Evolutionary conservation across 1,284 basidiomycete genomes (phyloP).

Genomic region (Lentinus polychrous): DNA sequence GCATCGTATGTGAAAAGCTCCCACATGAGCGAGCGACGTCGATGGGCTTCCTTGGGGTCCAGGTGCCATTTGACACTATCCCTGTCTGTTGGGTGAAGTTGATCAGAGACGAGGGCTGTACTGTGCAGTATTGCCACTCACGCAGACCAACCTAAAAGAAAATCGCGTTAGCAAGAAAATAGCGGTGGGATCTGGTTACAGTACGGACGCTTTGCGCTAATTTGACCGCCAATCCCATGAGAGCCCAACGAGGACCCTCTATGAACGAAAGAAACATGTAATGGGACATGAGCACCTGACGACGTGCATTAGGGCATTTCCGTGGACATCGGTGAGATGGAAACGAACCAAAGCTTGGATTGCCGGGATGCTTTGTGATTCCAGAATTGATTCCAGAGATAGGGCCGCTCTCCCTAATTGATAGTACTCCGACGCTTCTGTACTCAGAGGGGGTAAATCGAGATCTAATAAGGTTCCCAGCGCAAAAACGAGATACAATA

Average conservation of each 20-base stretch:
- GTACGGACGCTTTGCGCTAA: constrained; percentile 58
- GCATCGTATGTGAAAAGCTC: constrained; percentile 63
- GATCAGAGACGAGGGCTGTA: background rate
- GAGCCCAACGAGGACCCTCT: constrained; percentile 58
- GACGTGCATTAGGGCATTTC: constrained; percentile 22
- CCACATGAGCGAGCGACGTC: constrained; percentile 55
- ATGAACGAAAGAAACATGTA: constrained; percentile 64
- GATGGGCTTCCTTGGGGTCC: constrained; percentile 48
- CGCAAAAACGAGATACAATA: constrained; percentile 29
- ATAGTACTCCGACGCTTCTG: constrained; percentile 49
- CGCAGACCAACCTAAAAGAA: constrained; percentile 52
- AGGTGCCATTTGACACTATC: constrained; percentile 66
- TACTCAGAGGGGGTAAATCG: constrained; percentile 39
- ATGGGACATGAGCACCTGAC: constrained; percentile 61
- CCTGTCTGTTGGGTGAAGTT: constrained; percentile 36
- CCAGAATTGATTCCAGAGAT: constrained; percentile 53
- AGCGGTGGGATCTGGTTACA: background rate
- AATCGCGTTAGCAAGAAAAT: background rate
- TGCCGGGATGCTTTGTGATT: constrained; percentile 52
- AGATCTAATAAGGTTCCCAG: constrained; percentile 34
- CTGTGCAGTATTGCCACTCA: constrained; percentile 27
- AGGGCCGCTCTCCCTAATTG: constrained; percentile 54
- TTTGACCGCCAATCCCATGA: constrained; percentile 64
- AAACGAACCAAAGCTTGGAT: constrained; percentile 53
- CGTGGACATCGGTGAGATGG: constrained; percentile 22